Evolutionary conservation across 768 basidiomycete genomes (phyloP), one percentile per base, ranked within the genome.

Genomic region (Trametes cingulata): DNA sequence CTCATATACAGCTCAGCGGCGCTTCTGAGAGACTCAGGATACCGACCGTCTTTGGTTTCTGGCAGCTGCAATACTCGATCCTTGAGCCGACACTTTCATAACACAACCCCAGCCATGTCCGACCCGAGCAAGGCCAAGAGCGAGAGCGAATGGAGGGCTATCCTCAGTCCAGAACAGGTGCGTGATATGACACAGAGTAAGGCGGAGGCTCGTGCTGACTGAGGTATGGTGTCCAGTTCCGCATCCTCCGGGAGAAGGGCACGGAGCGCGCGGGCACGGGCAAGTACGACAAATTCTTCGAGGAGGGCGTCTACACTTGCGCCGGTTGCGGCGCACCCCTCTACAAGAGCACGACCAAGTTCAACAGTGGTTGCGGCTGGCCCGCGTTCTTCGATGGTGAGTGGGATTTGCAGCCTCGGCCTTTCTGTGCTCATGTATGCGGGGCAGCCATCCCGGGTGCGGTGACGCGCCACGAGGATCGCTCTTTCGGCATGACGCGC

Each of bases 351-450:
- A 79, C 78, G 25, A 94, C 93, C 64, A 97, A 97, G 75, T 97
- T 96, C 75, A 82, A 89, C 67, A 94, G 91, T 59, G 93, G 93
- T 8, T 96, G 93, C 68, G 95, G 95, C 22, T 98, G 95, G 95
- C 95, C 95, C n/a, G 93, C 95, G 0, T 98, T 97, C 81, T 98
- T 89, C 71, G 95, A 96, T 70, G 90, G 90, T 90, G 62, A 57
- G 75, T 66, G 9, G 12, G 19, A 19, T 15, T 24, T 20, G 12
- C 19, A 37, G 15, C 14, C 27, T 19, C 24, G 50, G 52, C n/a
- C 15, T 50, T 14, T 39, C 20, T 37, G 10, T 42, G 41, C 54
- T 60, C n/a, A 64, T 37, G 13, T 24, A 22, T 24, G 43, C 25
- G 40, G 41, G 33, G 33, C 62, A 92, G 93, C 94, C 8, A 84